Base-by-base conservation (phyloP, 2,329 filamentous ascomycete genomes). In the Xylariaceae sp. region DNA sequence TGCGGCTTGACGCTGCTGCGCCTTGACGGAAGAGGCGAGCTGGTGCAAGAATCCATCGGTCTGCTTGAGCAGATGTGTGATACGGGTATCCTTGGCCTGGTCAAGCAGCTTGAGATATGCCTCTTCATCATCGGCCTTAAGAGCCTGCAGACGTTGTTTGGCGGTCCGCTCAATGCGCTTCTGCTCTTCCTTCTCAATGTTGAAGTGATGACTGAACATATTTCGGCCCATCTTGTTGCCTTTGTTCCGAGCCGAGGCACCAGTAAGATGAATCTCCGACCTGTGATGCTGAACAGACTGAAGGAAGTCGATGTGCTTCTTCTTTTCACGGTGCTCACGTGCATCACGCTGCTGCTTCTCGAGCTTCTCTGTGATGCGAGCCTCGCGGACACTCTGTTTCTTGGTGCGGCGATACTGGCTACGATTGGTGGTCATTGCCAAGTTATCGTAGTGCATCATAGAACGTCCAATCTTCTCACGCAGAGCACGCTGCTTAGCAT, bases 71-170 rank as follows among this genome's bases (percentile, higher is more conserved):
- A 98, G 74, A 66, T 98, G 93, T 7, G 93, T 95, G 55, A 98
- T 98, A 83, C 93, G 92, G 32, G 92, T 97, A 74, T 98, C 93
- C 75, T 98, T 98, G 61, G 93, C 93, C 69, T 98, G 92, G 63
- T 95, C 93, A 60, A 98, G 85, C 63, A 98, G 78, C 70, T 96
- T 96, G 70, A 98, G 81, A 66, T 98, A 98, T 1, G 93, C 95
- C 71, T 97, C 93, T 73, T 98, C 93, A 67, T 98, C 93, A 82
- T 98, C 95, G 60, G 93, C 92, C 73, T 96, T 97, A 66, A 98
- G 79, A 50, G 93, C 93, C 69, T 97, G 92, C 55, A 98, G 83
- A 96, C 93, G 93, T 69, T 98, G 93, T 76, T 98, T 98, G 54
- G 93, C 93, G 8, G 92, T 98, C 54, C 93, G 82, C 73, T 98